Percentiles rank a stretch among this genome's conserved stretches.
Evolutionary conservation across 2,329 filamentous ascomycete species (phyloP).

Genomic region (Colletotrichum lupini): DNA sequence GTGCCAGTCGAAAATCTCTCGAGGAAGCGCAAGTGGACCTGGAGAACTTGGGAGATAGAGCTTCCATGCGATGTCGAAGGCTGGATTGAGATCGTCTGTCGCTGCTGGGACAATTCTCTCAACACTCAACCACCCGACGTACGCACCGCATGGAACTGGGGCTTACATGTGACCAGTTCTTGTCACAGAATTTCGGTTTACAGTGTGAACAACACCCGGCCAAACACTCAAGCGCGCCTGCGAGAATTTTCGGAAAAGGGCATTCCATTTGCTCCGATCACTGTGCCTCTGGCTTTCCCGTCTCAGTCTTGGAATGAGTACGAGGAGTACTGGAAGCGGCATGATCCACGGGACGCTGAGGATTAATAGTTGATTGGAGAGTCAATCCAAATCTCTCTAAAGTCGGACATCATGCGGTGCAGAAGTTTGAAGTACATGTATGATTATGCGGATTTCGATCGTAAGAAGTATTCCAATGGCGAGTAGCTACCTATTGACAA

Average conservation of each 20-base stretch:
- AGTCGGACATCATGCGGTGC: too few relatives aligned
- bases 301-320: conserved; percentile 62
- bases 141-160: conserved; percentile 72
- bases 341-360: conserved; percentile 44
- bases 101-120: conserved; percentile 71
- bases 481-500: too few relatives aligned
- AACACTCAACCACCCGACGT: conserved; percentile 70
- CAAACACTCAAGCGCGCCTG: conserved; percentile 60
- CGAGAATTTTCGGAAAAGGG: conserved; percentile 61
- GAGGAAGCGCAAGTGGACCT: conserved; percentile 71
- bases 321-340: conserved; percentile 42
- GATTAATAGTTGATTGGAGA: conserved; percentile 8
- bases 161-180: conserved; percentile 71
- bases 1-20: conserved; percentile 70
- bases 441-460: too few relatives aligned
- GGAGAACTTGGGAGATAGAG: conserved; percentile 73
- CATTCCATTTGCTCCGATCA: conserved; percentile 62
- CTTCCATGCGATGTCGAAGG: conserved; percentile 72
- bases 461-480: too few relatives aligned
- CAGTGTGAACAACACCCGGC: conserved; percentile 67
- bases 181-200: conserved; percentile 72
- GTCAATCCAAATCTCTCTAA: too few relatives aligned
- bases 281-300: conserved; percentile 61
- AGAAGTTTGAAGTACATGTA: too few relatives aligned
- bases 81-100: conserved; percentile 68